Conservation (phyloP, 2,329 filamentous ascomycete genomes). For the Scortechinia acanthostroma region DNA sequence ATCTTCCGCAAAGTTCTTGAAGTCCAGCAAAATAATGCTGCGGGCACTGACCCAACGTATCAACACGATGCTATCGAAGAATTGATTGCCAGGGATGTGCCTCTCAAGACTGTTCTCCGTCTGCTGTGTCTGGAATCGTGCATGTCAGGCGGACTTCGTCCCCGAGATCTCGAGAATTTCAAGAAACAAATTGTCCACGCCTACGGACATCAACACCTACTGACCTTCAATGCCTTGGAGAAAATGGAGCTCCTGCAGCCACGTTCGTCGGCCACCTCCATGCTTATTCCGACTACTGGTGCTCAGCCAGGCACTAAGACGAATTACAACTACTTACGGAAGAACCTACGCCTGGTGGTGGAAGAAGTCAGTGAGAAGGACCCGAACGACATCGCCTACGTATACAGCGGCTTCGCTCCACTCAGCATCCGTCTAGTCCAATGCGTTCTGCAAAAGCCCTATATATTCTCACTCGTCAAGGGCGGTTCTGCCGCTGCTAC, state of each 20-base stretch:
- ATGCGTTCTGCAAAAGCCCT: constrained; percentile 55
- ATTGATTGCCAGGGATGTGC: constrained; percentile 53
- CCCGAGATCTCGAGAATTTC: constrained; percentile 57
- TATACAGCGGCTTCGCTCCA: constrained; percentile 63
- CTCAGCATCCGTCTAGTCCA: constrained; percentile 59
- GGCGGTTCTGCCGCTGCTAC: constrained; percentile 13
- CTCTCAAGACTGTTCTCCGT: constrained; percentile 48
- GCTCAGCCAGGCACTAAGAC: constrained; percentile 37
- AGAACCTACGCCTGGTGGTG: constrained; percentile 51
- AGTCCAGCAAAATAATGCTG: constrained; percentile 58
- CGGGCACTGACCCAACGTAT: constrained; percentile 53
- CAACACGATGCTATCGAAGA: constrained; percentile 62
- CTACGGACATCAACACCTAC: constrained; percentile 60
- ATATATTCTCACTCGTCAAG: constrained; percentile 37
- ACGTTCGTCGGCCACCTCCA: constrained; percentile 35
- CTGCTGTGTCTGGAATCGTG: constrained; percentile 59
- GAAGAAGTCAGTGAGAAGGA: constrained; percentile 64
- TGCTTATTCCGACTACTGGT: constrained; percentile 8
- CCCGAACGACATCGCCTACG: constrained; percentile 59
- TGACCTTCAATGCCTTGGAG: constrained; percentile 57
- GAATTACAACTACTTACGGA: constrained; percentile 55
- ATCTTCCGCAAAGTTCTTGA: constrained; percentile 59
- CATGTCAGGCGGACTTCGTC: constrained; percentile 52
- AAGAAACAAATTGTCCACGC: constrained; percentile 58
- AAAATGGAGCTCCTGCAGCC: constrained; percentile 56